Conservation (phyloP, 1,284 basidiomycete species). For the Stereum hirsutum region DNA sequence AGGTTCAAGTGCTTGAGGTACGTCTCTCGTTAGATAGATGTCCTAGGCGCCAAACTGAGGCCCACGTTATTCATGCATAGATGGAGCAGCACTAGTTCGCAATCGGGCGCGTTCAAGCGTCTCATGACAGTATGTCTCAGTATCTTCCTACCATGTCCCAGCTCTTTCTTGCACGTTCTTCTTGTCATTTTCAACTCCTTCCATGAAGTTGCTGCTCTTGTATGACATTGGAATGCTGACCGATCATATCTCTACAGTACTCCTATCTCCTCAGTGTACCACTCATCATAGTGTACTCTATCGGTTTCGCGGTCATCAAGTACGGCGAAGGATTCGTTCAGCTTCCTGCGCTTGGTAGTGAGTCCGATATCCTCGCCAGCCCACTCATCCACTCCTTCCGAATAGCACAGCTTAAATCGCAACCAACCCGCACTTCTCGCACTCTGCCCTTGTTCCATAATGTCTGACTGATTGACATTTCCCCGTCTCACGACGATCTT, state of each 20-base stretch:
- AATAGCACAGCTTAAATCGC: no score
- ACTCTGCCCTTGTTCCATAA: neutral
- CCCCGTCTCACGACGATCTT: no score
- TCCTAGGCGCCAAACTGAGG: neutral
- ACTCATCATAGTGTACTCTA: slow-evolving; percentile 43
- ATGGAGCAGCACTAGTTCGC: slow-evolving; percentile 56
- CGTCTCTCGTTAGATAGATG: slow-evolving; percentile 14
- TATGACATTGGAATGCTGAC: neutral
- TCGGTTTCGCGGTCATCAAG: slow-evolving; percentile 61
- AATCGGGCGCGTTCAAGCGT: slow-evolving; percentile 62
- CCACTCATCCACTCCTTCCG: no score
- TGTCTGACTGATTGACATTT: no score
- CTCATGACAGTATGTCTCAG: slow-evolving; percentile 61
- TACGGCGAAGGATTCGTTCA: slow-evolving; percentile 53
- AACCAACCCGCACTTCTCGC: no score
- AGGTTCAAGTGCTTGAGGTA: slow-evolving; percentile 63
- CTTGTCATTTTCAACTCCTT: neutral
- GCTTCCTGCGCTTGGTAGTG: slow-evolving; percentile 39
- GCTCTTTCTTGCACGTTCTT: neutral
- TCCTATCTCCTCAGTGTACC: slow-evolving; percentile 61
- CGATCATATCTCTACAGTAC: slow-evolving; percentile 36
- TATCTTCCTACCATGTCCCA: neutral
- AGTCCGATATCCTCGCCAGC: no score
- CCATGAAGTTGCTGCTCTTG: neutral
- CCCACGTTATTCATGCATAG: slow-evolving; percentile 21